phyloP scores from a whole-genome alignment of 495 filamentous ascomycete genomes.

The Penicillium arizonense region DNA sequence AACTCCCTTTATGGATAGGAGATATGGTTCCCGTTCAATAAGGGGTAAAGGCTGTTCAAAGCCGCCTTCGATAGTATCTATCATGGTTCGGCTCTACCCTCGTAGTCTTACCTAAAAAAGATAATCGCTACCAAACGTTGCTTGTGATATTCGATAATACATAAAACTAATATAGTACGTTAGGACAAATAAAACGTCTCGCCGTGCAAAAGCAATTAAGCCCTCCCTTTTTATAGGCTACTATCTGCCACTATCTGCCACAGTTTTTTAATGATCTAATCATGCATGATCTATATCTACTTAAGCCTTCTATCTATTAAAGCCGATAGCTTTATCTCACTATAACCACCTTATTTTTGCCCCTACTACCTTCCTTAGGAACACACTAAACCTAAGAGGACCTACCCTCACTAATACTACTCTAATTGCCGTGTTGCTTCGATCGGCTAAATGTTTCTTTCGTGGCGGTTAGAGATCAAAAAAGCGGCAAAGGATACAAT shows the following conservation, averaged over 20 bases:
- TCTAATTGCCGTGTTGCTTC: not conserved
- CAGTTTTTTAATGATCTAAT: not conserved
- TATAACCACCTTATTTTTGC: not conserved
- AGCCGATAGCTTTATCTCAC: not conserved
- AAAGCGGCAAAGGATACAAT: not conserved
- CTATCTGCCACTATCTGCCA: not conserved
- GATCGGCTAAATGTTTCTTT: not conserved
- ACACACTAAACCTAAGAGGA: not conserved
- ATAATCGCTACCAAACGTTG: too few relatives aligned
- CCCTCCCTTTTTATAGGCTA: not conserved
- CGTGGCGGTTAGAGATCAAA: not conserved
- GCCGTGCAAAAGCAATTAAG: not conserved
- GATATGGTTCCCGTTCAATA: not conserved
- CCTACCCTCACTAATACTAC: not conserved
- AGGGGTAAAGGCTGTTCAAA: not conserved
- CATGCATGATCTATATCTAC: not conserved
- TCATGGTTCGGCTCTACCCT: too few relatives aligned
- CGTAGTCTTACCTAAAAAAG: too few relatives aligned
- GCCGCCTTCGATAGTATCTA: not conserved
- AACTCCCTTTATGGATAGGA: not conserved
- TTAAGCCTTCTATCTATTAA: not conserved
- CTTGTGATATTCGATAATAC: too few relatives aligned
- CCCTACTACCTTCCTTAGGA: not conserved
- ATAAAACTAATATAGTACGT: not conserved
- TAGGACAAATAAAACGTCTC: not conserved